Evolutionary conservation across 768 basidiomycete genomes (phyloP).

Genomic region (Psilocybe sp.): DNA sequence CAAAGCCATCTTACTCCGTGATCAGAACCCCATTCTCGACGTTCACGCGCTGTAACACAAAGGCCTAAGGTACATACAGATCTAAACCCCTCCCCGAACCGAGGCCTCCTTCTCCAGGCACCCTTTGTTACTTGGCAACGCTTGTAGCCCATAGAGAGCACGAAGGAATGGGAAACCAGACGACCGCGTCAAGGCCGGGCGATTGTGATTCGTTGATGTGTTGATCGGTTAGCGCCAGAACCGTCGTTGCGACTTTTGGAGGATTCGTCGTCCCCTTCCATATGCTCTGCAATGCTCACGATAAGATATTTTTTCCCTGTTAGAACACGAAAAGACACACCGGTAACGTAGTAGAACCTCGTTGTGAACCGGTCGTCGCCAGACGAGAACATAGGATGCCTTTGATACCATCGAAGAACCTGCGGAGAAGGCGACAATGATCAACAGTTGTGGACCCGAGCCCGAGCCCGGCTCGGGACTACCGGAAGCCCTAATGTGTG

Average conservation of each 20-base stretch:
- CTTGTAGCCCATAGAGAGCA: slow-evolving; percentile 26
- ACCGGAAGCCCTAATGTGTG: no score
- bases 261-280: slow-evolving; percentile 89
- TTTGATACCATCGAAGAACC: no score
- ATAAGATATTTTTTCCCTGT: neutral
- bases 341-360: slow-evolving; percentile 56
- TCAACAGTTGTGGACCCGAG: no score
- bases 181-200: slow-evolving; percentile 30
- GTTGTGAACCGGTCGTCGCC: slow-evolving; percentile 19
- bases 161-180: slow-evolving; percentile 13
- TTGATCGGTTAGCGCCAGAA: slow-evolving; percentile 26
- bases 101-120: slow-evolving; percentile 20
- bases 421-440: no score
- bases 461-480: no score
- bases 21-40: slow-evolving; percentile 34
- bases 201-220: slow-evolving; percentile 27
- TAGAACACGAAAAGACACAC: slow-evolving; percentile 26
- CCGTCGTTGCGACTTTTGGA: slow-evolving; percentile 40
- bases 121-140: slow-evolving; percentile 29
- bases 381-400: no score
- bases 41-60: slow-evolving; percentile 32
- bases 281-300: slow-evolving; percentile 62
- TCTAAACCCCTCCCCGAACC: slow-evolving; percentile 18
- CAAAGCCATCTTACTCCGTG: slow-evolving; percentile 16
- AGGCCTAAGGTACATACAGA: slow-evolving; percentile 21